Base-by-base conservation (phyloP, 441 rosid genomes). In the Corymbia calophylla region DNA sequence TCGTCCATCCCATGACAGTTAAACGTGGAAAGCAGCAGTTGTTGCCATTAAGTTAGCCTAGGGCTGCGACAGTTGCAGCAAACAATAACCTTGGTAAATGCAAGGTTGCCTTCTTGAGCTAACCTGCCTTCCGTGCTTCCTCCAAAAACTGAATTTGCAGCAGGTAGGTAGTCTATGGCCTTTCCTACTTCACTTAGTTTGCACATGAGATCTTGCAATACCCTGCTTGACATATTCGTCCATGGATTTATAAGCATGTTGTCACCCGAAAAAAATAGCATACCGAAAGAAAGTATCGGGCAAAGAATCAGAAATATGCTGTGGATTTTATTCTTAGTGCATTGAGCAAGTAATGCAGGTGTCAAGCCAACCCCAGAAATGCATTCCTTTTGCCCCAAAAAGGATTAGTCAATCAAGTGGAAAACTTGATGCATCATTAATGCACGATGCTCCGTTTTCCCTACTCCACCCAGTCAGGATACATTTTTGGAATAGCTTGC, bases 131-230 rank as follows among this genome's bases (percentile, higher is more conserved):
- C 95, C 7, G 91, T 91, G 94, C 92, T 93, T 91, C 93, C 92
- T 47, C 98, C 96, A 80, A 98, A 97, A 92, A 96, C 98, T 56
- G 93, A 93, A 89, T 93, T 90, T 64, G 99, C 99, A 87, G 93
- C 58, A 35, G 95, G 62, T 35, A 96, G 92, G 92, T 98, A 99
- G 89, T 96, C 99, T 85, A 96, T 95, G 88, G 98, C 99, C 94
- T 96, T 96, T 53, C 98, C 99, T 58, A 96, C 96, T 96, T 95
- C 94, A 92, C 98, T 97, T 90, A 97, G 91, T 94, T 94, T 96
- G 94, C 94, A 96, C 51, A 98, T 97, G 39, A 97, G 90, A 89
- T 98, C 99, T 92, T 96, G 99, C 95, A 97, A 94, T 95, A 95
- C 70, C 98, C 99, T 97, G 98, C 87, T 91, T 64, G 77, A 88